These are phyloP conservation scores for Xylaria sp. DNA, from an alignment of 2,329 filamentous ascomycete genomes.

Conservation along the genomic window DNA sequence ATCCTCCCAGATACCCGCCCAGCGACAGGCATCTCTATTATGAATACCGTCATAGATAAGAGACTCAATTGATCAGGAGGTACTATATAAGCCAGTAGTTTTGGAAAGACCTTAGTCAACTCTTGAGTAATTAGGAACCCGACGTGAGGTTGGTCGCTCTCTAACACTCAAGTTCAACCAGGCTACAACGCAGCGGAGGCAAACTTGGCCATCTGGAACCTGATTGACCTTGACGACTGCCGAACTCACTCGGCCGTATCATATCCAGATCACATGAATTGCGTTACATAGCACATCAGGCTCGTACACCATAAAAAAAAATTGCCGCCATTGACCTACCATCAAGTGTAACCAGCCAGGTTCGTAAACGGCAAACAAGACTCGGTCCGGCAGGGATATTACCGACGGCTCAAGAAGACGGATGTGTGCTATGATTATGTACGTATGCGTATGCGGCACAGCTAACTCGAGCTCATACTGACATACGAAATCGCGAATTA, in stretches of 20 bases:
- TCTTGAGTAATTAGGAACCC: no score
- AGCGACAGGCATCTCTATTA: no score
- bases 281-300: constrained; percentile 5
- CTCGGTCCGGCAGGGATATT: background rate
- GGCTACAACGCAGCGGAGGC: background rate
- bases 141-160: no score
- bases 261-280: background rate
- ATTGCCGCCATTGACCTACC: constrained; percentile 2
- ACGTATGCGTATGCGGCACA: background rate
- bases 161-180: constrained; percentile 13
- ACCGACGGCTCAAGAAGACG: background rate
- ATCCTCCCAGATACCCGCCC: no score
- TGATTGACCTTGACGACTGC: background rate
- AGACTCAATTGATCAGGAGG: no score
- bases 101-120: constrained; percentile 1
- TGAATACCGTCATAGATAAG: no score
- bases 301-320: constrained; percentile 13
- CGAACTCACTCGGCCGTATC: background rate
- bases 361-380: background rate
- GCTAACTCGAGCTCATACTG: background rate
- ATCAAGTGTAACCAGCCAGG: background rate
- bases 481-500: constrained; percentile 4
- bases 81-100: background rate
- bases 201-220: background rate
- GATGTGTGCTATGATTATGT: background rate